Base-by-base conservation (phyloP, 345 rosid species). In the Carallia brachiata region DNA sequence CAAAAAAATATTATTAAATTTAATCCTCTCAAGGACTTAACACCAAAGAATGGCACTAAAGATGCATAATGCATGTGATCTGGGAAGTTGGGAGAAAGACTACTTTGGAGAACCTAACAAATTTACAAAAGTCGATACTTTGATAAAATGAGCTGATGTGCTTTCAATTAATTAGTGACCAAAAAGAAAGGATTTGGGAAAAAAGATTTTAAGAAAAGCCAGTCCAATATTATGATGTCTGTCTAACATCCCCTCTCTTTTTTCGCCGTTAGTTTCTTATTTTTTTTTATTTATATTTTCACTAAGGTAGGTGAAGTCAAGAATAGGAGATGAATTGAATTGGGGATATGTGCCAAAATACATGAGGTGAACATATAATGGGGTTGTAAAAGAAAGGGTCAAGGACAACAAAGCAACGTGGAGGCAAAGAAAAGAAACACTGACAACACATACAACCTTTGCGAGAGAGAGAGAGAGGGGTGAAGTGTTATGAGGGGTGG, bases 361-460 rank as follows among this genome's bases (percentile, higher is more conserved):
- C 68, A 52, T 62, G 50, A 19, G 61, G 54, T 61, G 36, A n/a
- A 55, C 6, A 37, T 61, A 16, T 12, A 44, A 10, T 10, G 50
- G 16, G 50, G 50, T 44, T 44, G 50, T 44, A 16, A 64, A 36
- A 66, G 57, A 17, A 53, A 66, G 54, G 53, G 60, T 27, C 52
- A 70, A 61, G 52, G 28, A 17, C 2, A 61, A 48, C 72, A 67
- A 61, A 61, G 56, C 75, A 77, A 82, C 80, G 79, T 77, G 78
- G 74, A 74, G 77, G 80, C 66, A 54, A 79, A 79, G 79, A 66
- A 74, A 82, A 77, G 74, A 66, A 79, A 82, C 54, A 69, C 73
- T 71, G 77, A 68, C 75, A 70, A 58, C 10, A 60, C 37, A 50
- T 15, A 37, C 69, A 73, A 56, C 39, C 65, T 40, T 62, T 59